Conservation (phyloP, 106 monocot species). For the Dioscorea dumetorum region DNA sequence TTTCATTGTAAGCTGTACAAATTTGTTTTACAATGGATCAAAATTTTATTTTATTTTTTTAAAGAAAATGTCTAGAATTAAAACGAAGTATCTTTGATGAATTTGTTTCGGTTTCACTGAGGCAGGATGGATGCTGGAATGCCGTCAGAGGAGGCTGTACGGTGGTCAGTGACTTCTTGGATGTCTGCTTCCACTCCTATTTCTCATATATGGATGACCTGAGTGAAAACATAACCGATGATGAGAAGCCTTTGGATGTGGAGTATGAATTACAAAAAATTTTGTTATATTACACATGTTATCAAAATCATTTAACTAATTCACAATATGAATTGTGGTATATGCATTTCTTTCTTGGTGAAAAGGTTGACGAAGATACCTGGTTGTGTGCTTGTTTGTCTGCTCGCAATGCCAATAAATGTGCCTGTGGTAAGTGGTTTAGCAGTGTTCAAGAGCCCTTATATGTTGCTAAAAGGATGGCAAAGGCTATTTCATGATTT, state of each 20-base stretch:
- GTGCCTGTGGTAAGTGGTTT: constrained; percentile 40
- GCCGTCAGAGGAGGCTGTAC: constrained; percentile 64
- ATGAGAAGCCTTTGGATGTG: constrained; percentile 53
- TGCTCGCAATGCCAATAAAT: constrained; percentile 53
- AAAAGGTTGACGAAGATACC: constrained; percentile 58
- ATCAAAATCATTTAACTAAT: no score
- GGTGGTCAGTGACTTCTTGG: constrained; percentile 61
- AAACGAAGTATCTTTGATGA: neutral
- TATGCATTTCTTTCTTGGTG: neutral
- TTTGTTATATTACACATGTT: no score
- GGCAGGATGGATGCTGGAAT: constrained; percentile 64
- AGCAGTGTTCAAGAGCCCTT: constrained; percentile 71
- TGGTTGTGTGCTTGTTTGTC: constrained; percentile 43
- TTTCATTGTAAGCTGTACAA: constrained; percentile 48
- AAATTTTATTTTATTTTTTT: neutral
- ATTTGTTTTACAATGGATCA: neutral
- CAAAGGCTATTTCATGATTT: constrained; percentile 53
- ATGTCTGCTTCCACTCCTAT: constrained; percentile 85
- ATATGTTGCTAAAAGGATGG: constrained; percentile 90
- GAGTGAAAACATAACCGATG: constrained; percentile 26
- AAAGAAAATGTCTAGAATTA: neutral
- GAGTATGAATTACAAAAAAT: constrained; percentile 28
- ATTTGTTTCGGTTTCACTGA: neutral
- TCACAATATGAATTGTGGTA: no score
- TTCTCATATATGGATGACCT: constrained; percentile 88